These are phyloP conservation scores for Cladosporium oxysporum DNA, from an alignment of 2,329 filamentous ascomycete genomes.

Conservation along the genomic window DNA sequence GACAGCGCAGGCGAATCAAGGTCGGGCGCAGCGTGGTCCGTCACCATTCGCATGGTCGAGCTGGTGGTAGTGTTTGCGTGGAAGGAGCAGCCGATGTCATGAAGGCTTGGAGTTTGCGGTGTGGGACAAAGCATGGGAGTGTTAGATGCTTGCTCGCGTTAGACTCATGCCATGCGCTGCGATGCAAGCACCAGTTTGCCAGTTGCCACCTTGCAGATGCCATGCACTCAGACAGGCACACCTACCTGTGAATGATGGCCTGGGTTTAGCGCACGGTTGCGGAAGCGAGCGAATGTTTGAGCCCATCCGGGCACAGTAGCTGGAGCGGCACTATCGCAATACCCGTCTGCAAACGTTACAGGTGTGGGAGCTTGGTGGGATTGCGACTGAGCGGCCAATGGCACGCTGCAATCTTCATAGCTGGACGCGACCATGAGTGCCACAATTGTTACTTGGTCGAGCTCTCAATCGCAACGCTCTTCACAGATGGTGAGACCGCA, in stretches of 20 bases:
- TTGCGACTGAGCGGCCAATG: neutral
- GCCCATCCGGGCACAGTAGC: neutral
- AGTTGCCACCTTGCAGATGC: neutral
- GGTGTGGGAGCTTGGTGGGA: neutral
- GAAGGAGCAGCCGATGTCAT: constrained; percentile 21
- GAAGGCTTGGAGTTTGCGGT: constrained; percentile 31
- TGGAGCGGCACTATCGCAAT: neutral
- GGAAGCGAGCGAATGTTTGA: constrained; percentile 1
- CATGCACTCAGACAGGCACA: neutral
- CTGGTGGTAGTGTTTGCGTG: constrained; percentile 26
- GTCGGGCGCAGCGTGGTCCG: constrained; percentile 1
- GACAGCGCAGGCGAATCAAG: constrained; percentile 2
- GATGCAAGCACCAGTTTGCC: constrained; percentile 13
- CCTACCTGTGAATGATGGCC: neutral
- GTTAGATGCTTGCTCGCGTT: constrained; percentile 17
- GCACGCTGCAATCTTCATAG: neutral
- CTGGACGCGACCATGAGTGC: neutral
- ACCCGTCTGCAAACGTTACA: constrained; percentile 6
- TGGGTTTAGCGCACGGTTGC: neutral
- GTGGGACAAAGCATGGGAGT: constrained; percentile 33
- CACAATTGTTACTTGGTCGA: constrained; percentile 11
- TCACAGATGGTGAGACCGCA: constrained; percentile 12
- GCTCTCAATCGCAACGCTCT: neutral
- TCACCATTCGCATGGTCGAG: constrained; percentile 17
- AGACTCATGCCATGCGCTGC: constrained; percentile 19